These are phyloP conservation scores for Spizellomyces punctatus DNA, from an alignment of 192 early-diverging fungal genomes.

Conservation along the genomic window DNA sequence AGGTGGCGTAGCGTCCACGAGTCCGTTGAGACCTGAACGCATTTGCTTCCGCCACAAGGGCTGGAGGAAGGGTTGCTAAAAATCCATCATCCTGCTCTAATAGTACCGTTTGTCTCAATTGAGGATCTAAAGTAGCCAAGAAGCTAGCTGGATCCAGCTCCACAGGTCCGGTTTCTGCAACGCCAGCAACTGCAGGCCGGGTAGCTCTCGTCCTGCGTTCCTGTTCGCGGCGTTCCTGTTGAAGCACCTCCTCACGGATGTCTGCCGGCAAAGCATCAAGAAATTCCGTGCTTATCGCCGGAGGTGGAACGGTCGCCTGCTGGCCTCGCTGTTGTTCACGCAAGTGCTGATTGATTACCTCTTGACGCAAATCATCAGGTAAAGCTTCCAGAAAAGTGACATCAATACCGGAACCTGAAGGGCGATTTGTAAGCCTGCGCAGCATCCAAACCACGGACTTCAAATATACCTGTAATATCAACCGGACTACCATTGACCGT, in stretches of 20 bases:
- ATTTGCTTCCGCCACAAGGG: constrained; percentile 55
- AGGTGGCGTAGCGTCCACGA: constrained; percentile 7
- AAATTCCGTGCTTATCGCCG: constrained; percentile 67
- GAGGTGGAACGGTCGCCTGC: constrained; percentile 25
- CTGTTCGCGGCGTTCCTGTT: constrained; percentile 71
- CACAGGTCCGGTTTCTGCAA: neutral
- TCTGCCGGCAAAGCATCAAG: constrained; percentile 88
- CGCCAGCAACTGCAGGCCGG: constrained; percentile 33
- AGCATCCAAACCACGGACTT: neutral
- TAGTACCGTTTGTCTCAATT: constrained; percentile 55
- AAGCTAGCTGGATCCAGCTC: constrained; percentile 61
- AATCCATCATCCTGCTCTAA: constrained; percentile 53
- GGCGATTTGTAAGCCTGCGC: neutral
- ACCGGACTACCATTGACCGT: constrained; percentile 77
- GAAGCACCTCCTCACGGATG: constrained; percentile 85
- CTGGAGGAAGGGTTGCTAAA: constrained; percentile 41
- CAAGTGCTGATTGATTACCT: constrained; percentile 86
- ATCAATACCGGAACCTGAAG: constrained; percentile 82
- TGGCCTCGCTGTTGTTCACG: constrained; percentile 52
- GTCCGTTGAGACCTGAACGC: constrained; percentile 31
- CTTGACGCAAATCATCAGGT: constrained; percentile 90
- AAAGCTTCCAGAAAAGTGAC: constrained; percentile 90
- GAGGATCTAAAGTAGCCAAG: constrained; percentile 58
- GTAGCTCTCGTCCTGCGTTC: constrained; percentile 65
- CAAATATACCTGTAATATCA: constrained; percentile 79